Percentiles rank a stretch among this genome's conserved stretches.
These are phyloP conservation scores for Microsporum audouinii DNA, from an alignment of 2,329 filamentous ascomycete genomes.

Conservation along the genomic window DNA sequence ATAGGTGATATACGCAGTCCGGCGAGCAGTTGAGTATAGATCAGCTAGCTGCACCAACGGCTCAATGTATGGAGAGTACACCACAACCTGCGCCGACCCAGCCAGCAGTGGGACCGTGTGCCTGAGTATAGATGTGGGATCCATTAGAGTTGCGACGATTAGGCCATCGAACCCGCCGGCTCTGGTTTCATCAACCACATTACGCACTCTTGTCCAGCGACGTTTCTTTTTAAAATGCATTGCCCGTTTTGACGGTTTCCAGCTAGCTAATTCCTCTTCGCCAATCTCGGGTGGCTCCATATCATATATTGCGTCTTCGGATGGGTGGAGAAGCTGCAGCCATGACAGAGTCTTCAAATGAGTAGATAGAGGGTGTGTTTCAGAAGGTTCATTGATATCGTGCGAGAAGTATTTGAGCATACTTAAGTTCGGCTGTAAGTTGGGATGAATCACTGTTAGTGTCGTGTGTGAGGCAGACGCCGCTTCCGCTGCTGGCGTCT, in stretches of 20 bases:
- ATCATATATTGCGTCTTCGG: slow-evolving; percentile 62
- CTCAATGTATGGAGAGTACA: slow-evolving; percentile 74
- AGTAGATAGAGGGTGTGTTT: slow-evolving; percentile 64
- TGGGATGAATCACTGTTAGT: slow-evolving; percentile 66
- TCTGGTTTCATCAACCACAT: slow-evolving; percentile 63
- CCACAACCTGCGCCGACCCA: slow-evolving; percentile 71
- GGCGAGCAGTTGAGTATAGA: slow-evolving; percentile 67
- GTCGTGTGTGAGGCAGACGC: slow-evolving; percentile 45
- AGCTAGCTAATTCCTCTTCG: slow-evolving; percentile 50
- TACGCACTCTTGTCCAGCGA: slow-evolving; percentile 61
- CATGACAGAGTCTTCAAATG: slow-evolving; percentile 79
- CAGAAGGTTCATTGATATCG: slow-evolving; percentile 54
- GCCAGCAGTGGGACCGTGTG: slow-evolving; percentile 67
- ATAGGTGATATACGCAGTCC: slow-evolving; percentile 54
- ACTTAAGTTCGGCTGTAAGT: slow-evolving; percentile 76
- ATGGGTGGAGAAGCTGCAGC: slow-evolving; percentile 76
- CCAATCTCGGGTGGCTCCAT: slow-evolving; percentile 48
- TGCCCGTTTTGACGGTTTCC: slow-evolving; percentile 73
- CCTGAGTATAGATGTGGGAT: slow-evolving; percentile 62
- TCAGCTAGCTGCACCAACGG: slow-evolving; percentile 67
- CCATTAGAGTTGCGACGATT: slow-evolving; percentile 71
- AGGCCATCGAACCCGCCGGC: slow-evolving; percentile 72
- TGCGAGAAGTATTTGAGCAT: slow-evolving; percentile 83
- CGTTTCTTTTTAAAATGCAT: slow-evolving; percentile 82
- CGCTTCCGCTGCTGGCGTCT: slow-evolving; percentile 22